Evolutionary conservation across 768 basidiomycete genomes (phyloP).

Genomic region (Saitozyma sp.): DNA sequence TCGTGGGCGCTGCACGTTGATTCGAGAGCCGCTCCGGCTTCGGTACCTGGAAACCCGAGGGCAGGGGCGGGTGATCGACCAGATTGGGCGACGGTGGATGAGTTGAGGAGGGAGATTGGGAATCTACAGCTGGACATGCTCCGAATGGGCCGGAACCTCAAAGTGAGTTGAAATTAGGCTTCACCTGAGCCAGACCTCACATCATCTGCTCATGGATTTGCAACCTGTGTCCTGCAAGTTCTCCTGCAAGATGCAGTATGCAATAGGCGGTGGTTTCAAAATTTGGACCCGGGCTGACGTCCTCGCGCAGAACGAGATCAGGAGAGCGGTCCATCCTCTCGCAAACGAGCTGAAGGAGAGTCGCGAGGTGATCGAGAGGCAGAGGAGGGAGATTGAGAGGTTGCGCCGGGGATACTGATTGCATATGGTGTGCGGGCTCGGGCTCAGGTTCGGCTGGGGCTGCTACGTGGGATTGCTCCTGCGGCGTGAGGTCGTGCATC

Average conservation of each 20-base stretch:
- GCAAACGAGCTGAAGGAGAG: slow-evolving; percentile 15
- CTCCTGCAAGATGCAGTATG: too few species aligned
- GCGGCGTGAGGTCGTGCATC: too few species aligned
- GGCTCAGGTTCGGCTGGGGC: too few species aligned
- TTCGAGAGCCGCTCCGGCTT: background rate
- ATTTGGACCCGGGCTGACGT: too few species aligned
- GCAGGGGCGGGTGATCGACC: background rate
- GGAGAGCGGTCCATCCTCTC: slow-evolving; percentile 14
- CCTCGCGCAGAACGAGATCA: slow-evolving; percentile 18
- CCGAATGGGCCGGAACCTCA: slow-evolving; percentile 22
- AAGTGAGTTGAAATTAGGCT: slow-evolving; percentile 10
- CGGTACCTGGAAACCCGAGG: background rate
- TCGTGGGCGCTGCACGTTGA: slow-evolving; percentile 18
- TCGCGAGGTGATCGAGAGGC: slow-evolving; percentile 19
- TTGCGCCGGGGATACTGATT: slow-evolving; percentile 21
- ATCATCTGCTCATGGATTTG: too few species aligned
- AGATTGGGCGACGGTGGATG: slow-evolving; percentile 9
- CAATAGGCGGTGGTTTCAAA: too few species aligned
- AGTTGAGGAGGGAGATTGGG: slow-evolving; percentile 17
- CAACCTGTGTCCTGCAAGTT: too few species aligned
- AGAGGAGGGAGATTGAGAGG: slow-evolving; percentile 30
- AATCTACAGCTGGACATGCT: slow-evolving; percentile 33
- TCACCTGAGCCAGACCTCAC: too few species aligned
- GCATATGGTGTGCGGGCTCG: too few species aligned
- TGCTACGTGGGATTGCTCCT: too few species aligned